Base-by-base conservation (phyloP, 345 rosid species). In the Pugionium dolabratum region DNA sequence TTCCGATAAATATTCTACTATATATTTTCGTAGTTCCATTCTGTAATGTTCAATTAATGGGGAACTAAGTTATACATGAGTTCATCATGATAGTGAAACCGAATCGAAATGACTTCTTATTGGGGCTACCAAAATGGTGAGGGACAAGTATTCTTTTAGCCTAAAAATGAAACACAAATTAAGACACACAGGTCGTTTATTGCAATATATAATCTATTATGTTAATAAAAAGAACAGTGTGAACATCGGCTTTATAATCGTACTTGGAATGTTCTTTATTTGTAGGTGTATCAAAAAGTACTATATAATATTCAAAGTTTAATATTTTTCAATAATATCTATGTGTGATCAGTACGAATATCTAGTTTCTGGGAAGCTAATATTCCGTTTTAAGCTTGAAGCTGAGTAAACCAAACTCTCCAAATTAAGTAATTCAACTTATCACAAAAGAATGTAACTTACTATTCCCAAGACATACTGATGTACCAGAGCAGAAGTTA, bases 391-490 rank as follows among this genome's bases (percentile, higher is more conserved):
- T 52, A 18, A 50, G 59, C 4, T 4, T 30, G 10, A 53, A 34
- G 18, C 4, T 43, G 47, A 45, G 55, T 44, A 34, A 27, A 29
- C 35, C 6, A 43, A 66, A 18, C 70, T 54, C 61, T 34, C 40
- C 63, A 18, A 18, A 18, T 18, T 18, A 18, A 18, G 18, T 8
- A 67, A 56, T 48, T 47, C 59, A 35, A 52, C 58, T 42, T 30
- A 49, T 36, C 29, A 50, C 39, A 63, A 29, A 39, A 51, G 4
- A 47, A 47, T 18, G 41, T 58, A 49, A 69, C 27, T 32, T 32
- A 41, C 58, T 31, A 26, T 35, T 59, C 59, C 63, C 59, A 59
- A 59, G 34, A 40, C 4, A 49, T 48, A 31, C 57, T 57, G 30
- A 31, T 59, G 7, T 1, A 50, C 34, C 37, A 52, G 46, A 60